Evolutionary conservation across 441 rosid species (phyloP).

Genomic region (Populus trichocarpa): DNA sequence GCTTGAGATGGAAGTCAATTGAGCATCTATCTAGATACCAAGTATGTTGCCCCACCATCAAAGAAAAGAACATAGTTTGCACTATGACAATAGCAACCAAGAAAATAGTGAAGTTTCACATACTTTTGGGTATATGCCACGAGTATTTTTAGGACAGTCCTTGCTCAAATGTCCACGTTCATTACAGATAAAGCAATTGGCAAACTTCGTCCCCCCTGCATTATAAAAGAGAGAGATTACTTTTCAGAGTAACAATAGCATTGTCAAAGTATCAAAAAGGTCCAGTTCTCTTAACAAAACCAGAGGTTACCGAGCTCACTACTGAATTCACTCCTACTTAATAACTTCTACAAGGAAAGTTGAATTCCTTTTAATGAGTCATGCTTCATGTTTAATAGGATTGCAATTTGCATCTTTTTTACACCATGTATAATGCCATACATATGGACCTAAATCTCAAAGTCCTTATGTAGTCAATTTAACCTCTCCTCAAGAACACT

Average conservation of each 20-base stretch:
- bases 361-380: neutral
- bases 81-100: neutral
- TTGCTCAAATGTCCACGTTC: conserved; percentile 84
- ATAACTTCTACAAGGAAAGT: neutral
- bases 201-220: conserved; percentile 83
- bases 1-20: neutral
- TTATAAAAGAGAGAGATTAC: neutral
- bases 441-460: neutral
- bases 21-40: neutral
- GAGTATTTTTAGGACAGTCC: conserved; percentile 75
- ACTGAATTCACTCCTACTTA: no score
- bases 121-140: conserved; percentile 96
- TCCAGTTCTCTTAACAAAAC: neutral
- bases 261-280: neutral
- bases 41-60: neutral
- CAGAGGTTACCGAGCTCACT: neutral
- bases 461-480: neutral
- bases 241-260: conserved; percentile 13
- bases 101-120: neutral
- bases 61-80: neutral
- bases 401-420: neutral
- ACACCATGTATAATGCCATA: neutral
- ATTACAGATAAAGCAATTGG: conserved; percentile 85
- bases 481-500: neutral
- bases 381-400: neutral